These are phyloP conservation scores for Fusarium sp. DNA, from an alignment of 2,329 filamentous ascomycete genomes.

Conservation along the genomic window DNA sequence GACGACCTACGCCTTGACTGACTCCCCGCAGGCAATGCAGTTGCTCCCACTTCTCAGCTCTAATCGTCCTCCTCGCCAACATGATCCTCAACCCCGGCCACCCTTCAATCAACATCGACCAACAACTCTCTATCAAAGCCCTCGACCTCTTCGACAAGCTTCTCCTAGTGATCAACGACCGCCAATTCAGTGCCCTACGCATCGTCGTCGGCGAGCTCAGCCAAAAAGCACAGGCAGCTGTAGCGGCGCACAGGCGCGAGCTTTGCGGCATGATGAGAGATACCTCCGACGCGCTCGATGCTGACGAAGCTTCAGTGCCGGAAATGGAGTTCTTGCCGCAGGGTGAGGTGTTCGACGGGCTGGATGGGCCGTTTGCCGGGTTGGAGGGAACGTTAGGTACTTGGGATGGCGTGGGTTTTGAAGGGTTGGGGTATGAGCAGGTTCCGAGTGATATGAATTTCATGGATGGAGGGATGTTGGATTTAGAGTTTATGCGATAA, in stretches of 20 bases:
- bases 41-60: slow-evolving; percentile 51
- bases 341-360: slow-evolving; percentile 15
- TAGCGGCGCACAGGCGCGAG: slow-evolving; percentile 20
- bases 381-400: slow-evolving; percentile 27
- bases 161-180: slow-evolving; percentile 37
- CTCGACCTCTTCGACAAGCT: slow-evolving; percentile 49
- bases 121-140: slow-evolving; percentile 47
- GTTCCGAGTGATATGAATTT: slow-evolving; percentile 10
- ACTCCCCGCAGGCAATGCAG: slow-evolving; percentile 45
- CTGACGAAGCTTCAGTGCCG: background rate
- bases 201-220: slow-evolving; percentile 38
- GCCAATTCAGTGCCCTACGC: slow-evolving; percentile 29
- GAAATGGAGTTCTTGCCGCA: slow-evolving; percentile 29
- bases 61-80: slow-evolving; percentile 54
- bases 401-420: slow-evolving; percentile 14
- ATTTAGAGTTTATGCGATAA: slow-evolving; percentile 18
- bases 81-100: slow-evolving; percentile 51
- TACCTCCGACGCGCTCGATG: slow-evolving; percentile 17
- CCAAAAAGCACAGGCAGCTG: slow-evolving; percentile 35
- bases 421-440: slow-evolving; percentile 17
- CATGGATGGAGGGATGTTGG: slow-evolving; percentile 7
- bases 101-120: slow-evolving; percentile 45
- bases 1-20: background rate
- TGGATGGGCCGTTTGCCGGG: slow-evolving; percentile 28
- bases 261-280: slow-evolving; percentile 4